Evolutionary conservation across 495 filamentous ascomycete species (phyloP).

Genomic region (Daldinia bambusicola): DNA sequence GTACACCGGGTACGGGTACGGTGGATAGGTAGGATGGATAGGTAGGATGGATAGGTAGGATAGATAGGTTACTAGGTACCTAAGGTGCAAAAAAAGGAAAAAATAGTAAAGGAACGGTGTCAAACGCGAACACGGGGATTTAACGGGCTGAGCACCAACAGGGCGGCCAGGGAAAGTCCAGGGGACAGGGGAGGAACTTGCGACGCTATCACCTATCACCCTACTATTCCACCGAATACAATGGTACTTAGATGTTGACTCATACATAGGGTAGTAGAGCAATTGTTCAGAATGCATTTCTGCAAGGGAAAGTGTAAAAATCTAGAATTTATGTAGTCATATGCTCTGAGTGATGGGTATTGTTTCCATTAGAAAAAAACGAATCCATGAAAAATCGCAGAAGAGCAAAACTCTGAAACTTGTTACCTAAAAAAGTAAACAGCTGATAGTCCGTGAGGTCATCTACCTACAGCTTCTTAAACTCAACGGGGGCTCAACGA

Average conservation of each 20-base stretch:
- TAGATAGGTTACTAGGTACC: too few species aligned
- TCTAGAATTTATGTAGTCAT: conserved; percentile 1
- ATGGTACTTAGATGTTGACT: conserved; percentile 11
- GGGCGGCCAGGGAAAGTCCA: not conserved
- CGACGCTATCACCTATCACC: conserved; percentile 34
- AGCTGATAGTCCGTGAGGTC: conserved; percentile 40
- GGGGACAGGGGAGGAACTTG: conserved; percentile 12
- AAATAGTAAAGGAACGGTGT: conserved; percentile 9
- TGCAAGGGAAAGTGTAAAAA: not conserved
- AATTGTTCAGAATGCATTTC: not conserved
- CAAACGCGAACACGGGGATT: conserved; percentile 20
- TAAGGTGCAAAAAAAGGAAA: not conserved
- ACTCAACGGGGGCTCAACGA: conserved; percentile 22
- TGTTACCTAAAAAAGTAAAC: not conserved
- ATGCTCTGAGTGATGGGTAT: not conserved
- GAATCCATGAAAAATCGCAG: conserved; percentile 8
- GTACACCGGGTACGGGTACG: too few species aligned
- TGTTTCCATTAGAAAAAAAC: not conserved
- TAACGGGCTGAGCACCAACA: conserved; percentile 11
- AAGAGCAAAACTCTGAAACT: conserved; percentile 12
- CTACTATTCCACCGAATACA: conserved; percentile 1
- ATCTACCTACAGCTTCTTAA: conserved; percentile 25
- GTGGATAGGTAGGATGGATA: too few species aligned
- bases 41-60: too few species aligned
- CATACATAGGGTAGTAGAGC: conserved; percentile 10